Evolutionary conservation across 345 rosid species (phyloP).

Genomic region (Bretschneidera sinensis): DNA sequence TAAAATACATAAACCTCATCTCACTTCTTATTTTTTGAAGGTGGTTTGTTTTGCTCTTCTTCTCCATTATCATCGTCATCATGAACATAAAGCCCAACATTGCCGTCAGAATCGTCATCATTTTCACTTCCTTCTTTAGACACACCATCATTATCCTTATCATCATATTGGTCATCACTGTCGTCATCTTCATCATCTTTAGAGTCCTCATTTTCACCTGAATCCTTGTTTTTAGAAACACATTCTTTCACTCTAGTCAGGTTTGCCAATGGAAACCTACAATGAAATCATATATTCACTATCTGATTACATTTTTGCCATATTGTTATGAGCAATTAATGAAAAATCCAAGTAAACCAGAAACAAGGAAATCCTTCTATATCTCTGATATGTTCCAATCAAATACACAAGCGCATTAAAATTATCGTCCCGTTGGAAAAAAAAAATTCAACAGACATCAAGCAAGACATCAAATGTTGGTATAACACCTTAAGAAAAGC

Average conservation of each 20-base stretch:
- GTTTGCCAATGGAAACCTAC: constrained; percentile 10
- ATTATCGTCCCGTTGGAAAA: constrained; percentile 4
- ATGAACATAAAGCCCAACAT: too few relatives aligned
- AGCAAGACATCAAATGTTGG: not conserved
- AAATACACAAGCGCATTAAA: not conserved
- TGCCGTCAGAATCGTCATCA: constrained; percentile 11
- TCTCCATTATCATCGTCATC: not conserved
- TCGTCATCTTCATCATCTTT: not conserved
- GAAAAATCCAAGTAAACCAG: not conserved
- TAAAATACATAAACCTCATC: too few relatives aligned
- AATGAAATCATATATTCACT: not conserved
- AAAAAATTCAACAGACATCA: not conserved
- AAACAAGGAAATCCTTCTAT: not conserved
- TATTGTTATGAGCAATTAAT: not conserved
- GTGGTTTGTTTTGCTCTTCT: not conserved
- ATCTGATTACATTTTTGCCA: not conserved
- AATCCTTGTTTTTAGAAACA: constrained; percentile 6
- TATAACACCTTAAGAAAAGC: not conserved
- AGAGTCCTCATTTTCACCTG: not conserved
- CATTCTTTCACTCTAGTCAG: not conserved
- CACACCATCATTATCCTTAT: not conserved
- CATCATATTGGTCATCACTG: not conserved
- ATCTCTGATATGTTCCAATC: not conserved
- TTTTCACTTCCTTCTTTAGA: not conserved
- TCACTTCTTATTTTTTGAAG: too few relatives aligned